Conservation (phyloP, 1,139 yeast species). For the Scheffersomyces titani region DNA sequence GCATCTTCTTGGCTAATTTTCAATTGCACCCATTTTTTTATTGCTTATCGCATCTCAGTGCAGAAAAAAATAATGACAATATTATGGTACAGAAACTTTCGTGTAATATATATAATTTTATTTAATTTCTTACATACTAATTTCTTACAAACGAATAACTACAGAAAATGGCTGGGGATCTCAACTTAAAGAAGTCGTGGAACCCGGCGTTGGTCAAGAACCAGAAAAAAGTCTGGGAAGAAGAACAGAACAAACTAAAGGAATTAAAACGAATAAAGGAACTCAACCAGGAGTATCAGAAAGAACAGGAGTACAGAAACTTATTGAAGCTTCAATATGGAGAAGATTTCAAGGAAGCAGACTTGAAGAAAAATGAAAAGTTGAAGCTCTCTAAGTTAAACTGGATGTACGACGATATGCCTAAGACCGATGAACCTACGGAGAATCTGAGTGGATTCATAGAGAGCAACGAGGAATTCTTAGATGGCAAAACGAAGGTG, state of each 20-base stretch:
- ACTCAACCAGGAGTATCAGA: constrained; percentile 62
- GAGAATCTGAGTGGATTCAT: constrained; percentile 32
- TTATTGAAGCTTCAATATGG: constrained; percentile 55
- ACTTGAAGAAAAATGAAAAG: constrained; percentile 39
- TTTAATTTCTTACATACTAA: no score
- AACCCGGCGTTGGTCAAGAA: constrained; percentile 86
- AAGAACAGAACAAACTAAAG: constrained; percentile 74
- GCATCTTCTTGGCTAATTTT: neutral
- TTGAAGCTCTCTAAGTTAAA: constrained; percentile 55
- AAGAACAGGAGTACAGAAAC: constrained; percentile 65
- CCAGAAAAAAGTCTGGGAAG: constrained; percentile 82
- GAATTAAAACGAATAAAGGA: constrained; percentile 70
- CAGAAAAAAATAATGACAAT: neutral
- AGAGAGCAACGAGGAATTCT: constrained; percentile 36
- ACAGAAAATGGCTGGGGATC: constrained; percentile 64
- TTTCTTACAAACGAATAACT: neutral
- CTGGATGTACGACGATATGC: constrained; percentile 81
- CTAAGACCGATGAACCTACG: constrained; percentile 9
- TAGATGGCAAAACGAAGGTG: constrained; percentile 35
- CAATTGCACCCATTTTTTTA: neutral
- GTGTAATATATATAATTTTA: no score
- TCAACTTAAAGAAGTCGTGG: constrained; percentile 93
- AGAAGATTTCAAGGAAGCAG: constrained; percentile 24
- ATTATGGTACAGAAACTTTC: neutral
- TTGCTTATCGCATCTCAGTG: neutral